phyloP scores from a whole-genome alignment of 768 basidiomycete genomes.

The Termitomyces sp. region DNA sequence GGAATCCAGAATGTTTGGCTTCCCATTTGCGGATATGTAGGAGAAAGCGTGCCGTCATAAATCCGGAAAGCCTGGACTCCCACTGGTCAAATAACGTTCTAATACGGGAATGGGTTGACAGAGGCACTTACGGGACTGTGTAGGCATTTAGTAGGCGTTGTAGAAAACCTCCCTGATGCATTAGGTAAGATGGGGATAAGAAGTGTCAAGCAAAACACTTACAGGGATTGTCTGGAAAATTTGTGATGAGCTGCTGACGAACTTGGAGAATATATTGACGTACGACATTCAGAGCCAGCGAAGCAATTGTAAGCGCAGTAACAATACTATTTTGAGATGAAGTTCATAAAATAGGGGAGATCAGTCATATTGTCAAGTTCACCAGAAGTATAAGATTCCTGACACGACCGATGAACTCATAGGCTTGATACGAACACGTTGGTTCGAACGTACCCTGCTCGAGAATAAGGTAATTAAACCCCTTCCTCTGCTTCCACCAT shows the following conservation, averaged over 20 bases:
- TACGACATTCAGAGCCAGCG: background rate
- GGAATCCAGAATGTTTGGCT: background rate
- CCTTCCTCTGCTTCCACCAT: background rate
- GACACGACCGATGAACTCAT: background rate
- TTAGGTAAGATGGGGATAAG: background rate
- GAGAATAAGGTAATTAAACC: background rate
- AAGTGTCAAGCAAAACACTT: background rate
- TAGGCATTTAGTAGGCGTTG: background rate
- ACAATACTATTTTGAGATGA: background rate
- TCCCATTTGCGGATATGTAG: background rate
- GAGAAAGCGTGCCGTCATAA: background rate
- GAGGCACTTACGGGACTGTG: background rate
- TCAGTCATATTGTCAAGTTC: background rate
- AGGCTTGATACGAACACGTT: background rate
- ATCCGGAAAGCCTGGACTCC: background rate
- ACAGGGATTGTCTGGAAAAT: background rate
- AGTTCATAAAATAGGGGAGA: too few relatives aligned
- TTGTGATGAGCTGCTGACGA: background rate
- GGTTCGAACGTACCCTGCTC: background rate
- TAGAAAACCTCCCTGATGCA: background rate
- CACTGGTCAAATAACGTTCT: background rate
- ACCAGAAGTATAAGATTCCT: background rate
- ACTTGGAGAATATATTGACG: background rate
- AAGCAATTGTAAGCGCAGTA: background rate
- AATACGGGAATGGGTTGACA: background rate